Evolutionary conservation across 2,329 filamentous ascomycete species (phyloP), one percentile per base, ranked within the genome.

Genomic region (Cladosporium colombiae): DNA sequence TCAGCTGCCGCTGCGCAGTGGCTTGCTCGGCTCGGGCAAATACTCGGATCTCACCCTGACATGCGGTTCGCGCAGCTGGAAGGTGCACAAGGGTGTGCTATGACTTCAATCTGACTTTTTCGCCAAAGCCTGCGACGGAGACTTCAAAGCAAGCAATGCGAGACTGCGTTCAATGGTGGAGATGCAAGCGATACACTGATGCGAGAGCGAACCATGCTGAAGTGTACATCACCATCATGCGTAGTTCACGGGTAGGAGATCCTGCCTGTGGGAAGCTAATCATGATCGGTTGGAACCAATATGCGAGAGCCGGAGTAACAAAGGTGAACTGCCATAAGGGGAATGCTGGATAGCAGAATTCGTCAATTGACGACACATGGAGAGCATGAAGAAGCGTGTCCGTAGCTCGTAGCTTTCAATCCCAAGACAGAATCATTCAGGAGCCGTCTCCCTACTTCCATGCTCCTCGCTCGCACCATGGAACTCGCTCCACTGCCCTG

Each of bases 61-160:
- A 5, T 72, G 72, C 35, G 68, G 69, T 3, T 64, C 66, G 6
- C 66, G 65, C 40, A 62, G 25, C 16, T 72, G 68, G 65, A 56
- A 60, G 10, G 70, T 72, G 3, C 72, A 75, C 64, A 71, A 72
- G 40, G 55, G 49, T 0, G 65, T 73, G n/a, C 50, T 75, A 5
- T 74, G 72, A 35, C 2, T 65, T 16, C 68, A 70, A 21, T 74
- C 67, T 8, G 66, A 68, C 1, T 74, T 68, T 66, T 73, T 75
- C 46, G 57, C 59, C 10, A 67, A 67, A 33, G 59, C 63, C 14
- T 64, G 53, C 33, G 37, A 64, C 18, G 66, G 68, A 23, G 14
- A 53, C 8, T 68, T 66, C 57, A 55, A 65, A 21, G 69, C 66
- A 50, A 44, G 23, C n/a, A 29, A n/a, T 40, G 3, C 35, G 3